Evolutionary conservation across 257 asterid genomes (phyloP).

Genomic region (Solanum pinnatisectum): DNA sequence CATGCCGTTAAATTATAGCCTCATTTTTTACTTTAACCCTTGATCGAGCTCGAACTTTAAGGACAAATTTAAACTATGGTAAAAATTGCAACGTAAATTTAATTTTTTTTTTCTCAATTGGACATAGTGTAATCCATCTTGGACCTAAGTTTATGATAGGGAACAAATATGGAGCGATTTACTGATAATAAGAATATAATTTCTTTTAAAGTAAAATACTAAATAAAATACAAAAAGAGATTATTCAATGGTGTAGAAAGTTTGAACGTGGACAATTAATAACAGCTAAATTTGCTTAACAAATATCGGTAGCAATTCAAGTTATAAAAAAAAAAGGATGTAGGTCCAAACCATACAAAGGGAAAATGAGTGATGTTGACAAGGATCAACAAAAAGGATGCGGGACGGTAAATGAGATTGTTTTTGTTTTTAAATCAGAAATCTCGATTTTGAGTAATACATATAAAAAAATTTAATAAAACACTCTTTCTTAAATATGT

Average conservation of each 20-base stretch:
- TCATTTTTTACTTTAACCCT: not conserved
- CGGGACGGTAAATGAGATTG: fast-evolving
- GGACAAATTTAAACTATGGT: not conserved
- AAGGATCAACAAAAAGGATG: not conserved
- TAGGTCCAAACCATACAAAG: not conserved
- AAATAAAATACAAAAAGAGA: not conserved
- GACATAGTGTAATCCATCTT: not conserved
- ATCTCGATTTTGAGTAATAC: fast-evolving
- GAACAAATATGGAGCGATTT: not conserved
- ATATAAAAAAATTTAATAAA: not conserved
- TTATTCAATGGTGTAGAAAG: not conserved
- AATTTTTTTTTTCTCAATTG: not conserved
- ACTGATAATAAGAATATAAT: not conserved
- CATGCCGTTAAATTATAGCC: not conserved
- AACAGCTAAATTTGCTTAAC: not conserved
- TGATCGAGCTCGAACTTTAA: not conserved
- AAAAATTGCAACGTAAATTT: not conserved
- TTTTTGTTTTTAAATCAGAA: not conserved
- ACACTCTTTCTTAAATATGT: fast-evolving
- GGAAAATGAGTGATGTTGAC: not conserved
- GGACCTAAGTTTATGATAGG: not conserved
- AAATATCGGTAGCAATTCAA: not conserved
- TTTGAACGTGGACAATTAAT: not conserved
- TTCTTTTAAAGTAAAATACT: not conserved
- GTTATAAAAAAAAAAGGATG: not conserved